These are phyloP conservation scores for Colletotrichum sublineola DNA, from an alignment of 2,329 filamentous ascomycete species.

Conservation along the genomic window DNA sequence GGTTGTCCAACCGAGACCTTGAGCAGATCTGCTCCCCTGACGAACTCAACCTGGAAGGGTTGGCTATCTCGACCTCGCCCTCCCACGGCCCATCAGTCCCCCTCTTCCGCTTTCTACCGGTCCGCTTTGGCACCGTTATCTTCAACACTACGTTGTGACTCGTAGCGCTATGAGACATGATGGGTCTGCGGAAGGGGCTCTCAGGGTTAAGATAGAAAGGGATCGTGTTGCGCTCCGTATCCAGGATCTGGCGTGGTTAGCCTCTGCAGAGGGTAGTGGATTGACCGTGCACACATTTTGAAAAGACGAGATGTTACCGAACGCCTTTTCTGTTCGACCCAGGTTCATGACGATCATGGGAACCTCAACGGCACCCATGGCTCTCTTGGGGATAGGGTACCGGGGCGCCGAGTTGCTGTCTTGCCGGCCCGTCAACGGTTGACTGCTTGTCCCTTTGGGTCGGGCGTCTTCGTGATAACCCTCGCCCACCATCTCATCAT, in stretches of 20 bases:
- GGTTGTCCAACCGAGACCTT: slow-evolving; percentile 64
- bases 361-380: slow-evolving; percentile 58
- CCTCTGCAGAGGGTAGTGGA: neutral
- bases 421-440: neutral
- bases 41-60: slow-evolving; percentile 37
- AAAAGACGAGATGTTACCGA: slow-evolving; percentile 55
- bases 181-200: slow-evolving; percentile 82
- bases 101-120: slow-evolving; percentile 86
- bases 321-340: slow-evolving; percentile 58
- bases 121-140: slow-evolving; percentile 87
- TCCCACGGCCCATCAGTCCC: slow-evolving; percentile 78
- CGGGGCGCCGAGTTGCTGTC: slow-evolving; percentile 40
- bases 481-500: slow-evolving; percentile 15
- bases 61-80: slow-evolving; percentile 54
- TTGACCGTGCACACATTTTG: slow-evolving; percentile 52
- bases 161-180: slow-evolving; percentile 80
- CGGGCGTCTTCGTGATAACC: neutral
- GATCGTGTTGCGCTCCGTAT: slow-evolving; percentile 64
- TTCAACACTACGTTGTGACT: slow-evolving; percentile 90
- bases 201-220: slow-evolving; percentile 84
- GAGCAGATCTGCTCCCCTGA: slow-evolving; percentile 54
- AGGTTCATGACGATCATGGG: slow-evolving; percentile 59
- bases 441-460: neutral
- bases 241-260: slow-evolving; percentile 56
- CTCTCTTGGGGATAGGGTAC: slow-evolving; percentile 52